Percentiles rank a stretch among this genome's conserved stretches.
phyloP scores from a whole-genome alignment of 352 stramenopile species.

The Bremia lactucae region DNA sequence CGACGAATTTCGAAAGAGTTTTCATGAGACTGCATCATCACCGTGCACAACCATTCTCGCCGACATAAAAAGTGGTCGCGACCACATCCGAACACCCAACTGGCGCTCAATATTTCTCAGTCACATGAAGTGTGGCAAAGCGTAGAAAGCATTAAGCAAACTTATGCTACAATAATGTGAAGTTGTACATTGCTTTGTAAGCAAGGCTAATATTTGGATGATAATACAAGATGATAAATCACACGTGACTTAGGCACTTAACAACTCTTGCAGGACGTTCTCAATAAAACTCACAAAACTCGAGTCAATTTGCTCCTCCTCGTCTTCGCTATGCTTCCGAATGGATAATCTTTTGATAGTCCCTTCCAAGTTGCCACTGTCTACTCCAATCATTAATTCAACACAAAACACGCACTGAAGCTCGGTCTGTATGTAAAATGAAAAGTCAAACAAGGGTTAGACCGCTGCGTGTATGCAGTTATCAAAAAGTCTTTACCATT shows the following conservation, averaged over 20 bases:
- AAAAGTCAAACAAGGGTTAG: constrained; percentile 1
- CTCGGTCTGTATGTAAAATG: constrained; percentile 34
- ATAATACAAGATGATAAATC: too few species aligned
- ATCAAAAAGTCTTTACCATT: constrained; percentile 36
- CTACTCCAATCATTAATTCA: constrained; percentile 60
- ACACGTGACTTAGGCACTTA: constrained; percentile 12
- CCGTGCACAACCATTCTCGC: constrained; percentile 54
- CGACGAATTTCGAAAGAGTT: constrained; percentile 51
- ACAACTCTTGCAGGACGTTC: constrained; percentile 60
- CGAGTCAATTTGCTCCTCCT: constrained; percentile 70
- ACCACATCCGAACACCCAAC: constrained; percentile 50
- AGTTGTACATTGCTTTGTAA: constrained; percentile 13
- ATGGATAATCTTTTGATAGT: constrained; percentile 68
- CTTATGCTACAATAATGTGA: constrained; percentile 2
- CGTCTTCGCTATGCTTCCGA: constrained; percentile 38
- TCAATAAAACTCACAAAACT: constrained; percentile 84
- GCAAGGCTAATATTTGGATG: too few species aligned
- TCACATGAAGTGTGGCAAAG: constrained; percentile 42
- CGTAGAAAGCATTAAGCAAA: constrained; percentile 4
- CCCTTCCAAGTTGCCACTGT: constrained; percentile 38
- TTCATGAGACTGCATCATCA: constrained; percentile 41
- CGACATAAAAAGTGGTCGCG: constrained; percentile 41
- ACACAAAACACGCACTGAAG: constrained; percentile 76
- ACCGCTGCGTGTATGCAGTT: background rate
- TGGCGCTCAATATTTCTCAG: constrained; percentile 67